Base-by-base conservation (phyloP, 106 monocot genomes). In the Acorus gramineus region DNA sequence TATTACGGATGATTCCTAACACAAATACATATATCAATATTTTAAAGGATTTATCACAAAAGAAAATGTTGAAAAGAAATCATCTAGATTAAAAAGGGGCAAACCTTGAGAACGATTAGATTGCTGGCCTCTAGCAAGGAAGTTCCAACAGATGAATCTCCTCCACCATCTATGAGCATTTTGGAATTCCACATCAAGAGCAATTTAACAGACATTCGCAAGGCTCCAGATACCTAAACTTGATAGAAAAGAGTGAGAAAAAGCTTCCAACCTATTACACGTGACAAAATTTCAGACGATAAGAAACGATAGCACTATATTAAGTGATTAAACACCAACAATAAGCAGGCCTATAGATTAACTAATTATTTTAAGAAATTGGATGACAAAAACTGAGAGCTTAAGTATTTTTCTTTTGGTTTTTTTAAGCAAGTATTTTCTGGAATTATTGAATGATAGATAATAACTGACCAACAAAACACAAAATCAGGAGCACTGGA, bases 141-240 rank as follows among this genome's bases (percentile, higher is more conserved):
- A 14, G 96, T 98, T 69, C 82, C 76, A 65, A 96, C 87, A 54
- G 83, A 57, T 47, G 85, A 11, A 54, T 98, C 96, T 42, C 82
- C 85, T 74, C 96, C 87, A 6, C 91, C 91, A 83, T 91, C 73
- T 71, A 98, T 85, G 55, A 69, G 52, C 79, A 98, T 83, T 79
- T 56, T 85, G 7, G 96, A 87, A 79, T 98, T 91, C 96, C 87
- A 98, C 96, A 98, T 98, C 73, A 98, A 75, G 14, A 98, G 83
- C 85, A 98, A 83, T 69, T 98, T 98, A 57, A 98, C 85, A 57
- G 88, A 91, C 96, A 98, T 98, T 63, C 96, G 70, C 65, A 98
- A 74, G 42, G 90, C 96, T 7, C 96, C 96, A 72, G 73, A 85
- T 48, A 98, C 96, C 96, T 98, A 78, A 43, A 76, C 53, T 66